phyloP scores from a whole-genome alignment of 2,329 filamentous ascomycete genomes.

The Monosporascus sp. region DNA sequence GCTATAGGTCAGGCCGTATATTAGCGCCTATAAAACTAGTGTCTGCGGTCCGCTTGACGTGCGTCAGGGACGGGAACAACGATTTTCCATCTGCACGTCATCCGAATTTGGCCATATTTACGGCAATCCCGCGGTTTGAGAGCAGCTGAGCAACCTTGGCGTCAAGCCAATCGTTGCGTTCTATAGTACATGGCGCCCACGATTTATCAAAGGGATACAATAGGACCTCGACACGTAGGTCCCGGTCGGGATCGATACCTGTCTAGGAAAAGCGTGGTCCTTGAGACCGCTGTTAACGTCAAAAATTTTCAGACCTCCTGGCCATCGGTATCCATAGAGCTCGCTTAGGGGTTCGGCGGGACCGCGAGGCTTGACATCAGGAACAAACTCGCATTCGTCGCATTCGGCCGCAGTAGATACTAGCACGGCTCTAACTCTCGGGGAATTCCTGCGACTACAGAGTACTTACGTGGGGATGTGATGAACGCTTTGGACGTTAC shows the following conservation, averaged over 20 bases:
- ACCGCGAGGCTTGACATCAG: too few relatives aligned
- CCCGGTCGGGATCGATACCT: background rate
- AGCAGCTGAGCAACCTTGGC: conserved; percentile 19
- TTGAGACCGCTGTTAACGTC: background rate
- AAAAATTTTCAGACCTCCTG: too few relatives aligned
- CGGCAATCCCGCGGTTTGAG: conserved; percentile 20
- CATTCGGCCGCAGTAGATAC: too few relatives aligned
- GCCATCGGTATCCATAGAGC: too few relatives aligned
- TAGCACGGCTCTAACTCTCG: too few relatives aligned
- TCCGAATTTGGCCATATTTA: conserved; percentile 11
- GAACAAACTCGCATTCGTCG: too few relatives aligned
- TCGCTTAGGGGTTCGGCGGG: too few relatives aligned
- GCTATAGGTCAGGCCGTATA: background rate
- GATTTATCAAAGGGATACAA: background rate
- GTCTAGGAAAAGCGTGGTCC: background rate
- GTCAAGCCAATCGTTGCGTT: conserved; percentile 1
- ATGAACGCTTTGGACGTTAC: too few relatives aligned
- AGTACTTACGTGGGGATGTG: too few relatives aligned
- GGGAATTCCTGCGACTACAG: too few relatives aligned
- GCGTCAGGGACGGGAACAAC: conserved; percentile 6
- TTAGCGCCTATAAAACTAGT: too few relatives aligned
- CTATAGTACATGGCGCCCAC: background rate
- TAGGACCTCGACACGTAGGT: background rate
- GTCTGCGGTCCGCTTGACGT: background rate
- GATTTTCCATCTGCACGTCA: conserved; percentile 11